phyloP scores from a whole-genome alignment of 73 alveolate species.

The Durusdinium trenchii region DNA sequence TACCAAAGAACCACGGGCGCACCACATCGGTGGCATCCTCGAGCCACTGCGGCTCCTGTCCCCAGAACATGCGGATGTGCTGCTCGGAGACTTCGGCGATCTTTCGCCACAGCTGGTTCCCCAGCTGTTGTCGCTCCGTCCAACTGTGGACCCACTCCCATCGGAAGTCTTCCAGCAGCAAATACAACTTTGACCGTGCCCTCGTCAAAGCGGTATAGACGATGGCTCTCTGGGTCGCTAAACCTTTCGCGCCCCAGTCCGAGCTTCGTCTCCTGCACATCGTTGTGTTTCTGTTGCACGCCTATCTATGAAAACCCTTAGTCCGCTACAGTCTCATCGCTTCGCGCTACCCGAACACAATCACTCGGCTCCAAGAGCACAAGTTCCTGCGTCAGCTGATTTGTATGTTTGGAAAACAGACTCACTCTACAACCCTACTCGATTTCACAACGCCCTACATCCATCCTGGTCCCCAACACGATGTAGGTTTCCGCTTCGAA shows the following conservation, averaged over 20 bases:
- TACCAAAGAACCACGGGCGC: background rate
- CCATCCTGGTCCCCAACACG: background rate
- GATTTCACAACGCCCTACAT: background rate
- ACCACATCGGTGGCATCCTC: background rate
- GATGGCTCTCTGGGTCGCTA: slow-evolving; percentile 28
- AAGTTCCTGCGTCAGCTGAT: no score
- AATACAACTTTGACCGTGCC: background rate
- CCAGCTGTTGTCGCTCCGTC: background rate
- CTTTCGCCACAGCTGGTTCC: background rate
- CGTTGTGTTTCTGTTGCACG: background rate
- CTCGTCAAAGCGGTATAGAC: background rate
- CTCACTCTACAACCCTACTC: background rate
- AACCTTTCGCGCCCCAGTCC: slow-evolving; percentile 2
- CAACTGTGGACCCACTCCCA: slow-evolving; percentile 5
- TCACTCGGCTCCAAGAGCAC: background rate
- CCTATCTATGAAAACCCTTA: background rate
- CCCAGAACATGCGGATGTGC: slow-evolving; percentile 12
- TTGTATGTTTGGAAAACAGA: background rate
- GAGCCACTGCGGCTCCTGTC: slow-evolving; percentile 7
- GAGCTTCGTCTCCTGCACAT: slow-evolving; percentile 20
- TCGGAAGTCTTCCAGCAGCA: background rate
- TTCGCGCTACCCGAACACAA: background rate
- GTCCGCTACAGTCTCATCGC: background rate
- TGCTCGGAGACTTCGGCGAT: slow-evolving; percentile 3
- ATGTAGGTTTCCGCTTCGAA: background rate